phyloP scores from a whole-genome alignment of 371 early-diverging fungal genomes.

The Mortierella sp. region DNA sequence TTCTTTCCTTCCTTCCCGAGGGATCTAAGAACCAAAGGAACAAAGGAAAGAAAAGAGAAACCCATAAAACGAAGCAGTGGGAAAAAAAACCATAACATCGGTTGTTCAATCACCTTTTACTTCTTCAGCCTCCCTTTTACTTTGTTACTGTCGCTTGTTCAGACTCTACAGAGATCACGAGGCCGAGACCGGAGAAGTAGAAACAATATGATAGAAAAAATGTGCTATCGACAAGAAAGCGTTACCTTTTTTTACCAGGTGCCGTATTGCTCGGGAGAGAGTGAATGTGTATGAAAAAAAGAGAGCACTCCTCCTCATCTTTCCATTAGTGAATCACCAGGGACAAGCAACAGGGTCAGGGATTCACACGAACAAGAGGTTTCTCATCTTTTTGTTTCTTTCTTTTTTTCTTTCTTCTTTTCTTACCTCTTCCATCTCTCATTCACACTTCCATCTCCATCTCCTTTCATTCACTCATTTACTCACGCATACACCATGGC shows the following conservation, averaged over 20 bases:
- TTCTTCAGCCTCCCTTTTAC: background rate
- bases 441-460: background rate
- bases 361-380: background rate
- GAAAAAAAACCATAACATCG: background rate
- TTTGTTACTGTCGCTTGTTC: background rate
- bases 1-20: background rate
- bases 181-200: background rate
- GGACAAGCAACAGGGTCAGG: too few relatives aligned
- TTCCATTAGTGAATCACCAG: conserved; percentile 4
- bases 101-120: background rate
- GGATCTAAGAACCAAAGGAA: background rate
- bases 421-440: conserved; percentile 3
- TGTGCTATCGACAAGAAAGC: background rate
- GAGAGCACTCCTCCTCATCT: background rate
- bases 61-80: background rate
- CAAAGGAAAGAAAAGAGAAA: background rate
- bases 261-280: background rate
- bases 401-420: background rate
- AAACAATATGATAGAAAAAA: background rate
- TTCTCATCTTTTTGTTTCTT: background rate
- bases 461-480: background rate
- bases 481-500: conserved; percentile 22
- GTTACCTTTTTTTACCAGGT: background rate
- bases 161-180: background rate
- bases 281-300: background rate